Base-by-base conservation (phyloP, 1,284 basidiomycete species). In the Macrocystidia cucumis region DNA sequence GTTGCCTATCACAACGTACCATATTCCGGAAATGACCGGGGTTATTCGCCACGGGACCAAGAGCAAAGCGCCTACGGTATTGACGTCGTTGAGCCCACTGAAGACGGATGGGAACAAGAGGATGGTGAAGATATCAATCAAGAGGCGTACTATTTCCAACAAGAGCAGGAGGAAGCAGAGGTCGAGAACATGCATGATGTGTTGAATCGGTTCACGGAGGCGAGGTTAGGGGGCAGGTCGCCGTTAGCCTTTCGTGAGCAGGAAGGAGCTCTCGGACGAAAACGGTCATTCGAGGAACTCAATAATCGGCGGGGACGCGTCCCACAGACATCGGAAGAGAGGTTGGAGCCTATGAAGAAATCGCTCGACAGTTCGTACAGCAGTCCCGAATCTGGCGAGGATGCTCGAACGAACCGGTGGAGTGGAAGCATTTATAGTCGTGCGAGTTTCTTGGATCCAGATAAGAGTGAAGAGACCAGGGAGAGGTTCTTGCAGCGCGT, bases 401-500 rank as follows among this genome's bases (percentile, higher is more conserved):
- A 53, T 38, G 41, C 48, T 24, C 44, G 55, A 20, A 57, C 50
- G 11, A 57, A 56, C 39, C 57, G 63, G 24, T 65, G 63, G 50
- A 69, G 66, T 37, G 59, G 60, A 40, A 72, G 67, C 53, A 60
- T 63, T 19, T 65, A 67, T 33, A 69, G 65, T 40, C 68, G 69
- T 5, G 55, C 54, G 27, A 75, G 74, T 46, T 61, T 78, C 40
- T 42, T 78, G 44, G 74, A 78, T 43, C 51, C 57, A 14, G 68
- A 74, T 32, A 63, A 62, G 47, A 77, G 72, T 47, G 68, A 63
- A 40, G 52, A 59, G 40, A 59, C 65, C 37, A 57, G 74, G 35
- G 61, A 65, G 28, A 53, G 64, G 45, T 67, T 79, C 43, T 54
- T 78, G 30, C 45, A 57, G 43, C 54, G 67, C 14, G 69, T 78